Evolutionary conservation across 2,329 filamentous ascomycete species (phyloP).

Genomic region (Orbilia quercus): DNA sequence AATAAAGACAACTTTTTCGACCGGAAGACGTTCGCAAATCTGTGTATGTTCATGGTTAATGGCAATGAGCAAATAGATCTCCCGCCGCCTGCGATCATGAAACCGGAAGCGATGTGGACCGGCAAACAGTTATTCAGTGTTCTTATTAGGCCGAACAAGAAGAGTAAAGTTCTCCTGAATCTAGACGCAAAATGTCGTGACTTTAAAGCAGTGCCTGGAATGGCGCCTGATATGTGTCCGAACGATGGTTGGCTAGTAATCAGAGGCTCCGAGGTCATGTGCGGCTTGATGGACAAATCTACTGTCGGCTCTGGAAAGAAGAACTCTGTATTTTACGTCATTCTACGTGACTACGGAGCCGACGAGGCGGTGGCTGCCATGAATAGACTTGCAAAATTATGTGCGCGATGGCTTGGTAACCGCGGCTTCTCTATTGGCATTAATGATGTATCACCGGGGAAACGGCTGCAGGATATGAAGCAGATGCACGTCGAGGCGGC

Average conservation of each 20-base stretch:
- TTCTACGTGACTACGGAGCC: conserved; percentile 92
- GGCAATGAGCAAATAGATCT: conserved; percentile 81
- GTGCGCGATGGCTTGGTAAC: conserved; percentile 86
- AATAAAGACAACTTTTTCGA: conserved; percentile 94
- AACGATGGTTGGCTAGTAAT: conserved; percentile 93
- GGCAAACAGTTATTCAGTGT: conserved; percentile 97
- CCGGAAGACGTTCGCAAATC: conserved; percentile 84
- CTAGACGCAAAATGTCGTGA: conserved; percentile 91
- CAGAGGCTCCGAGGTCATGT: conserved; percentile 97
- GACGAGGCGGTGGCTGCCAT: conserved; percentile 89
- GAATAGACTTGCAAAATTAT: conserved; percentile 92
- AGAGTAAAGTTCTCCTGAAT: conserved; percentile 86
- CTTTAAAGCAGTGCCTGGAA: conserved; percentile 73
- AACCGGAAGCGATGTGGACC: conserved; percentile 89
- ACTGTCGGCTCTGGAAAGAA: conserved; percentile 98
- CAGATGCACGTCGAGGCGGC: conserved; percentile 79
- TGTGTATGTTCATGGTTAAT: conserved; percentile 94
- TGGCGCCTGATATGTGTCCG: conserved; percentile 77
- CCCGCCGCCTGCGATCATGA: conserved; percentile 85
- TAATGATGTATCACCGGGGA: conserved; percentile 88
- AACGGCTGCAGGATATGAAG: conserved; percentile 77
- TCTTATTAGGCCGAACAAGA: conserved; percentile 85
- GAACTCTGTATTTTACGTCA: conserved; percentile 96
- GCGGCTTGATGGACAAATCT: conserved; percentile 95
- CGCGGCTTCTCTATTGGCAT: conserved; percentile 97